A percentile compares a stretch with the other conserved stretches of the same genome.
Conservation (phyloP, 2,329 filamentous ascomycete genomes). For the Cordyceps farinosa region DNA sequence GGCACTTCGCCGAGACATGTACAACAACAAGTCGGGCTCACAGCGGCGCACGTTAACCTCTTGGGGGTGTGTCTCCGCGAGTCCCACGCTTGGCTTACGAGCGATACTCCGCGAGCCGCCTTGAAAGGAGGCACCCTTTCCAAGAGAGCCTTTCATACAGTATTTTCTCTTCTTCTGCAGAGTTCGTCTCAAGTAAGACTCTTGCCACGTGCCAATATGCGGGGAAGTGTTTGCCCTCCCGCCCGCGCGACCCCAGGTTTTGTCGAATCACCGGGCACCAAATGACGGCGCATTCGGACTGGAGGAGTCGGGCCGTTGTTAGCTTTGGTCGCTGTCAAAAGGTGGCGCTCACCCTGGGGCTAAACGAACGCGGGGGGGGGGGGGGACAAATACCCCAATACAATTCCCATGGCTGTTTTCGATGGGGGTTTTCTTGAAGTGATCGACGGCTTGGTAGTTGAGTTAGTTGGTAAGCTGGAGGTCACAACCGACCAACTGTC, state of each 20-base stretch:
- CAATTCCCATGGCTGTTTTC: too few species aligned
- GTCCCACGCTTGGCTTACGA: background rate
- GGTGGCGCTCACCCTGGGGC: background rate
- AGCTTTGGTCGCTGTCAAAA: background rate
- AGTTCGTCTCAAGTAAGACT: background rate
- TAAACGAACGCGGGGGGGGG: background rate
- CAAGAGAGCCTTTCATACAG: background rate
- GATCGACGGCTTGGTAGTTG: background rate
- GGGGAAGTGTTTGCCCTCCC: background rate
- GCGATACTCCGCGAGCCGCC: slow-evolving; percentile 9
- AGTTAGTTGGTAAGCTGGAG: background rate
- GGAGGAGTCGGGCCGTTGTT: slow-evolving; percentile 12
- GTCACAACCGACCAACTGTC: background rate
- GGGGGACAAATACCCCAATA: too few species aligned
- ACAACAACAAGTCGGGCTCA: background rate
- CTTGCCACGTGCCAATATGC: background rate
- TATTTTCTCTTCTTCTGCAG: background rate
- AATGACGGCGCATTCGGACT: slow-evolving; percentile 3
- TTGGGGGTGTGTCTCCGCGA: background rate
- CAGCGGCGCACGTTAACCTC: background rate
- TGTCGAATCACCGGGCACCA: background rate
- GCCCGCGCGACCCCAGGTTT: too few species aligned
- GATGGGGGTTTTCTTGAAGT: background rate
- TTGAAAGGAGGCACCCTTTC: background rate
- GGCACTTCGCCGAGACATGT: background rate